phyloP scores from a whole-genome alignment of 768 basidiomycete genomes.

The Dendrothele bispora region DNA sequence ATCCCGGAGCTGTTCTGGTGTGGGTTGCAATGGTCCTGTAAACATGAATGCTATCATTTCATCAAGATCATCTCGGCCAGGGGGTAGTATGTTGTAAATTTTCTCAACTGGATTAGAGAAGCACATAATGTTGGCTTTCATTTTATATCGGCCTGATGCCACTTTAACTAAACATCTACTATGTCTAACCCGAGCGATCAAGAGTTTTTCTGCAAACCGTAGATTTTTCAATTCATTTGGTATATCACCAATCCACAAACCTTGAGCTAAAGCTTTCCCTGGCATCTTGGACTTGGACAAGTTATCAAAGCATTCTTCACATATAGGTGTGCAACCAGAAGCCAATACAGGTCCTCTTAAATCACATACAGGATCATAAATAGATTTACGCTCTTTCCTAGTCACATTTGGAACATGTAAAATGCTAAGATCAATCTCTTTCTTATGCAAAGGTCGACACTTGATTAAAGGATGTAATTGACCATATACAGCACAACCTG shows the following conservation, averaged over 20 bases:
- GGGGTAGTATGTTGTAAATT: conserved; percentile 14
- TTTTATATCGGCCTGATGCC: conserved; percentile 8
- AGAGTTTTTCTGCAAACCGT: conserved; percentile 21
- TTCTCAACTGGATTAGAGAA: conserved; percentile 15
- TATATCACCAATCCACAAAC: conserved; percentile 30
- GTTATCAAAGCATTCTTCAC: no score
- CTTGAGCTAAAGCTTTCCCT: conserved; percentile 25
- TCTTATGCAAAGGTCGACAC: no score
- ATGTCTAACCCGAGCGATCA: conserved; percentile 20
- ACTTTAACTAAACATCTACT: conserved; percentile 22
- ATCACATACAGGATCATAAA: no score
- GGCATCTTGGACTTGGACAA: no score
- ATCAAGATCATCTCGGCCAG: conserved; percentile 7
- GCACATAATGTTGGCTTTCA: no score
- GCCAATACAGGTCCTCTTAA: no score
- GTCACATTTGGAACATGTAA: no score
- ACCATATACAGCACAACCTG: no score
- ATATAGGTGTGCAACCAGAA: no score
- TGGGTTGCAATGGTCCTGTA: conserved; percentile 9
- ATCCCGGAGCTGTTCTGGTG: not conserved
- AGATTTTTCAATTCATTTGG: conserved; percentile 21
- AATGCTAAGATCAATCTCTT: no score
- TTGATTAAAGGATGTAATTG: no score
- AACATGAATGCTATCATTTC: conserved; percentile 13
- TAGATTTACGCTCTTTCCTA: no score